phyloP scores from a whole-genome alignment of 2,329 filamentous ascomycete species.

The Lecanosticta acicola region DNA sequence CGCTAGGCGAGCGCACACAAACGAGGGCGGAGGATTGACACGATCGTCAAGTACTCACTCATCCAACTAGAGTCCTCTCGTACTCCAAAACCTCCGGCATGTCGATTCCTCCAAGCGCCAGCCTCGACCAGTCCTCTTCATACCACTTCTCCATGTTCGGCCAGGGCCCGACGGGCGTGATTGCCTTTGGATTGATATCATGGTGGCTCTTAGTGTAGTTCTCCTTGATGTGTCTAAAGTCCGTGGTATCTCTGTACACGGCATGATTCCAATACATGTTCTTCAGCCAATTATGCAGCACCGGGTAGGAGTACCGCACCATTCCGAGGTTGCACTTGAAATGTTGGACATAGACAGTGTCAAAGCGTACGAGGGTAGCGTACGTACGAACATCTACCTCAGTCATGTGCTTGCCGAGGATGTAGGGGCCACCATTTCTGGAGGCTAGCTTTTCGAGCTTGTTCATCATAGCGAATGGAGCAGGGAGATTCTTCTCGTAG shows the following conservation, averaged over 20 bases:
- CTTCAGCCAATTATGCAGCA: conserved; percentile 56
- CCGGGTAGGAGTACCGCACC: conserved; percentile 53
- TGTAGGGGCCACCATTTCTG: conserved; percentile 48
- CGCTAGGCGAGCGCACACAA: too few species aligned
- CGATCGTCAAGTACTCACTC: not conserved
- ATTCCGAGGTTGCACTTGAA: conserved; percentile 62
- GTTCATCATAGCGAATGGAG: conserved; percentile 57
- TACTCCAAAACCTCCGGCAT: conserved; percentile 37
- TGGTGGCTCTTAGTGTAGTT: conserved; percentile 58
- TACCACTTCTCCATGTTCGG: conserved; percentile 52
- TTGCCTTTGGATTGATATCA: conserved; percentile 56
- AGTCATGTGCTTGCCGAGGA: conserved; percentile 52
- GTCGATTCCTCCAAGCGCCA: conserved; percentile 45
- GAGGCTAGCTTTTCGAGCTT: conserved; percentile 49
- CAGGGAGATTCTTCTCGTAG: conserved; percentile 51
- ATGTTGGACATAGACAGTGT: conserved; percentile 59
- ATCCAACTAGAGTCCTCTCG: conserved; percentile 24
- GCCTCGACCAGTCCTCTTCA: conserved; percentile 45
- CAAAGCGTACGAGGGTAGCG: conserved; percentile 55
- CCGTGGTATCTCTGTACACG: conserved; percentile 54
- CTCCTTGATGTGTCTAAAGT: conserved; percentile 65
- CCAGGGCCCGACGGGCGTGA: conserved; percentile 58
- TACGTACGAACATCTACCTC: conserved; percentile 57
- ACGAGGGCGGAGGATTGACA: too few species aligned
- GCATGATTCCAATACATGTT: conserved; percentile 53